A percentile compares a stretch with the other conserved stretches of the same genome.
Evolutionary conservation across 2,329 filamentous ascomycete species (phyloP).

Genomic region (Tolypocladium cylindrosporum): DNA sequence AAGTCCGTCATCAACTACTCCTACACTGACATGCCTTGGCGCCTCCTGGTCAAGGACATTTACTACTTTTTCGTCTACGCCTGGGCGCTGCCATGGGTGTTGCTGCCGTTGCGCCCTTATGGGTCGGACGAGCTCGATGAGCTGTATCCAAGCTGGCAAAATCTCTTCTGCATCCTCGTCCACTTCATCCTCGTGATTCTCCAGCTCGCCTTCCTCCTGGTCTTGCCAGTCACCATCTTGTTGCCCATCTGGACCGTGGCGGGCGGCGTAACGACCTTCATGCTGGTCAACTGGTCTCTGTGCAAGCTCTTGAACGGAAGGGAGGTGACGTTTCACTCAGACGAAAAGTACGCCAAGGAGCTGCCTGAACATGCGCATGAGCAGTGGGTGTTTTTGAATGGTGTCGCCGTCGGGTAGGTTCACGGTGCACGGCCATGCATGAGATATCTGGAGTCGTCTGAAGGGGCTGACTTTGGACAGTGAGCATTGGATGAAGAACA

Average conservation of each 20-base stretch:
- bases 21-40: slow-evolving; percentile 47
- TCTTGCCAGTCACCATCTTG: slow-evolving; percentile 39
- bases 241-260: slow-evolving; percentile 39
- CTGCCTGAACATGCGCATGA: slow-evolving; percentile 47
- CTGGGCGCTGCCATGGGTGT: slow-evolving; percentile 49
- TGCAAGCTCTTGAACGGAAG: slow-evolving; percentile 42
- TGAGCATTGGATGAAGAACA: slow-evolving; percentile 58
- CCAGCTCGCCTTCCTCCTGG: slow-evolving; percentile 52
- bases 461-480: slow-evolving; percentile 17
- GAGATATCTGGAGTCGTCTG: too few species aligned
- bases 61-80: slow-evolving; percentile 43
- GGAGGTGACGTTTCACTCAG: slow-evolving; percentile 37
- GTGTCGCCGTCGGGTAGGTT: slow-evolving; percentile 52
- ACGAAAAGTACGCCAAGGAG: slow-evolving; percentile 39
- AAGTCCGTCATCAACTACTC: slow-evolving; percentile 48
- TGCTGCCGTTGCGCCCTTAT: slow-evolving; percentile 46
- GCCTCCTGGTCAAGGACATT: slow-evolving; percentile 40
- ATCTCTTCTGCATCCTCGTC: slow-evolving; percentile 45
- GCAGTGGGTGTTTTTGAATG: slow-evolving; percentile 75
- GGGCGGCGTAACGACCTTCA: slow-evolving; percentile 29
- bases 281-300: slow-evolving; percentile 39
- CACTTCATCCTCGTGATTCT: slow-evolving; percentile 48
- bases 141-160: slow-evolving; percentile 46
- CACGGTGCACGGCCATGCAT: too few species aligned
- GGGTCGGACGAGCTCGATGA: slow-evolving; percentile 51